Evolutionary conservation across 495 filamentous ascomycete species (phyloP).

Genomic region (Hypomontagnella submonticulosa): DNA sequence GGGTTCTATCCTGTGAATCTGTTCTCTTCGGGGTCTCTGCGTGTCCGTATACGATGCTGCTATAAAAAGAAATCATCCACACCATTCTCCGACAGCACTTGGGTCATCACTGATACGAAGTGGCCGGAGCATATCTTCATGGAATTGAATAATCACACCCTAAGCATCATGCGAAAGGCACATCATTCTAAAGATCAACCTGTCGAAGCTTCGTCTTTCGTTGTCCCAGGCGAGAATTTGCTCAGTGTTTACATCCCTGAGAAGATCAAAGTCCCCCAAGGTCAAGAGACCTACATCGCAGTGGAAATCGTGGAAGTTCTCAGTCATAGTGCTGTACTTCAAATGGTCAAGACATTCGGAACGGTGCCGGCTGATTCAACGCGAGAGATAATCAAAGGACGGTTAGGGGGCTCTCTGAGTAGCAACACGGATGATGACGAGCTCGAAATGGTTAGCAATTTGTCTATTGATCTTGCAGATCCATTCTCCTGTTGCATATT

Average conservation of each 20-base stretch:
- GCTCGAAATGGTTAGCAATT: conserved; percentile 68
- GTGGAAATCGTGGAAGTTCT: conserved; percentile 70
- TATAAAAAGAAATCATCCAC: conserved; percentile 3
- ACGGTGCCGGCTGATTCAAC: conserved; percentile 51
- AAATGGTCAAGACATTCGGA: conserved; percentile 49
- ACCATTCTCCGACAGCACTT: conserved; percentile 56
- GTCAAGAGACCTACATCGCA: conserved; percentile 62
- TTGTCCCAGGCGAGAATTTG: conserved; percentile 65
- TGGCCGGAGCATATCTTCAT: conserved; percentile 82
- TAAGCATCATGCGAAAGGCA: conserved; percentile 70
- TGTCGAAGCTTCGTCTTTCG: conserved; percentile 72
- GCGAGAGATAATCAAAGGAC: conserved; percentile 61
- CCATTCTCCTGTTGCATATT: conserved; percentile 79
- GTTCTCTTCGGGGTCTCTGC: conserved; percentile 53
- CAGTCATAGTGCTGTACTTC: conserved; percentile 61
- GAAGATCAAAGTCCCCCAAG: not conserved
- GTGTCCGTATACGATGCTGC: conserved; percentile 55
- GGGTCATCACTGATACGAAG: conserved; percentile 68
- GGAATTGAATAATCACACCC: conserved; percentile 68
- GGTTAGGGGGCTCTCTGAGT: conserved; percentile 48
- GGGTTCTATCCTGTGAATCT: conserved; percentile 44
- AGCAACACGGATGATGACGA: conserved; percentile 68
- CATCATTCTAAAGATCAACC: conserved; percentile 81
- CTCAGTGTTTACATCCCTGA: conserved; percentile 65
- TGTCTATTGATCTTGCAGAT: conserved; percentile 80